Conservation (phyloP, 129 eudicot species). For the Flaveria sonorensis region DNA sequence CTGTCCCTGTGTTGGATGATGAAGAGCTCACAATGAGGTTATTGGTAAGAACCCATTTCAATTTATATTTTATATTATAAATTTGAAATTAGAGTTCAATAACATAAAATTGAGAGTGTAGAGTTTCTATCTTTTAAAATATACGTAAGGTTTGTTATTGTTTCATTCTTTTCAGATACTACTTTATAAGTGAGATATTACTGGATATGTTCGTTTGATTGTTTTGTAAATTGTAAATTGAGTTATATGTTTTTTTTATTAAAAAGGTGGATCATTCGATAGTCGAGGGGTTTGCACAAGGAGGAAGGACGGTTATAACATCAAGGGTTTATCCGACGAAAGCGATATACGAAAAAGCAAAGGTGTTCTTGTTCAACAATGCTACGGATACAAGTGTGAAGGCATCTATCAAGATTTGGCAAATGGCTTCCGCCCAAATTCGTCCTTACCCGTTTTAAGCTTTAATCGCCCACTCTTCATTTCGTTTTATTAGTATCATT, state of each 20-base stretch:
- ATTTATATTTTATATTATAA: not conserved
- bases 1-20: constrained; percentile 70
- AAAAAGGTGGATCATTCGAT: constrained; percentile 86
- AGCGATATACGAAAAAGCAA: constrained; percentile 65
- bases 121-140: too few species aligned
- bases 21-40: constrained; percentile 66
- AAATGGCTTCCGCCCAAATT: constrained; percentile 51
- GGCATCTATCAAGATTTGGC: constrained; percentile 75
- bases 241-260: not conserved
- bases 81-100: not conserved
- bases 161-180: too few species aligned
- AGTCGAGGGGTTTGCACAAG: constrained; percentile 82
- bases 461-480: not conserved
- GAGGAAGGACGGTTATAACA: constrained; percentile 77
- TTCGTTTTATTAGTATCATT: not conserved
- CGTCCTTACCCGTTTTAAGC: constrained; percentile 39
- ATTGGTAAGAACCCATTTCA: constrained; percentile 49
- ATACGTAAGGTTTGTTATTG: too few species aligned
- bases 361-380: constrained; percentile 68
- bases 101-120: too few species aligned
- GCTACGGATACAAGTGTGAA: constrained; percentile 60
- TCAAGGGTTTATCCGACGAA: constrained; percentile 75
- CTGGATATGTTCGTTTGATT: too few species aligned
- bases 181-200: too few species aligned
- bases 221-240: not conserved